Percentiles rank a stretch among this genome's conserved stretches.
Conservation (phyloP, 1,139 yeast species). For the Diutina neorugosa region DNA sequence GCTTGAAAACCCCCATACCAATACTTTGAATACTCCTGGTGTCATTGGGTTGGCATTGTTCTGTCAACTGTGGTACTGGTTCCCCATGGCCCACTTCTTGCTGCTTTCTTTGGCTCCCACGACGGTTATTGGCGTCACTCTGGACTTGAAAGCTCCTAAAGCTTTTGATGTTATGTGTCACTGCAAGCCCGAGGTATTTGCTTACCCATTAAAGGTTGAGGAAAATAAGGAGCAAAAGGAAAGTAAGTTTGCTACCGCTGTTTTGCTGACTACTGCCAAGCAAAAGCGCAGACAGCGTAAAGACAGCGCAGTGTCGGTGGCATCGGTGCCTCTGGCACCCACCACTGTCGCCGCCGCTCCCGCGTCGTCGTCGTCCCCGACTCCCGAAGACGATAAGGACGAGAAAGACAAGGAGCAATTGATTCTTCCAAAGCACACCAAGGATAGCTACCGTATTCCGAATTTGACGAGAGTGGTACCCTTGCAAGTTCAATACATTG, state of each 20-base stretch:
- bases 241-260: conserved; percentile 87
- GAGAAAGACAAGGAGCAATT: conserved; percentile 11
- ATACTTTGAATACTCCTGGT: conserved; percentile 80
- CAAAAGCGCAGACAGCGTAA: conserved; percentile 72
- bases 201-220: conserved; percentile 82
- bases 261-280: conserved; percentile 81
- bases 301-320: conserved; percentile 20
- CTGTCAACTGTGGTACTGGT: conserved; percentile 97
- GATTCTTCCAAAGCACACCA: conserved; percentile 19
- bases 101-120: conserved; percentile 91
- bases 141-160: conserved; percentile 78
- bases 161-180: conserved; percentile 65
- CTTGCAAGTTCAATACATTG: not conserved
- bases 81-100: conserved; percentile 88
- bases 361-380: conserved; percentile 16
- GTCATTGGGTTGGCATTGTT: conserved; percentile 87
- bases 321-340: conserved; percentile 7
- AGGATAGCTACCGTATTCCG: conserved; percentile 54
- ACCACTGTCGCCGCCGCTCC: conserved; percentile 13
- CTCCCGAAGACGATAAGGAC: conserved; percentile 11
- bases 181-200: conserved; percentile 68
- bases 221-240: conserved; percentile 74
- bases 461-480: conserved; percentile 88
- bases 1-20: conserved; percentile 82
- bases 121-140: conserved; percentile 74